A percentile compares a stretch with the other conserved stretches of the same genome.
Conservation (phyloP, 2,329 filamentous ascomycete species). For the Microcyclospora tardicrescens region DNA sequence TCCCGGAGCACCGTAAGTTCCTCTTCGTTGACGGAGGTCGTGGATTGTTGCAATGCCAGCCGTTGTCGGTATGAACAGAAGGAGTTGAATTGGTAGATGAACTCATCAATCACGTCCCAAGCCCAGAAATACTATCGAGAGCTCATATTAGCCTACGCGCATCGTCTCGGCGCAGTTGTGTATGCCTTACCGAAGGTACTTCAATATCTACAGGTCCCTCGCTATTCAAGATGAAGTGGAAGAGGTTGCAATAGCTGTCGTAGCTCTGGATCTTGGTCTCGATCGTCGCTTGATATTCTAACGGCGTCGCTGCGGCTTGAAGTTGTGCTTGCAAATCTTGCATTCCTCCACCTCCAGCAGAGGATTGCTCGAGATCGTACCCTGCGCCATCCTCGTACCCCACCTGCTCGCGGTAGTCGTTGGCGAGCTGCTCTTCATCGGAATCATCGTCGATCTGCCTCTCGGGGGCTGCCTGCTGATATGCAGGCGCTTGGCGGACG, state of each 20-base stretch:
- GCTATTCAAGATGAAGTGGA: slow-evolving; percentile 98
- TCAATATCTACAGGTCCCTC: slow-evolving; percentile 97
- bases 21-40: slow-evolving; percentile 63
- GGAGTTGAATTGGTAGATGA: slow-evolving; percentile 99
- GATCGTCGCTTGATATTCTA: slow-evolving; percentile 90
- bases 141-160: not conserved
- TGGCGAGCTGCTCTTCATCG: slow-evolving; percentile 90
- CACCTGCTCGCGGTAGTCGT: slow-evolving; percentile 92
- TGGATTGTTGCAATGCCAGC: slow-evolving; percentile 54
- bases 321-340: slow-evolving; percentile 92
- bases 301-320: slow-evolving; percentile 78
- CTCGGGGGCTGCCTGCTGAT: slow-evolving; percentile 29
- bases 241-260: slow-evolving; percentile 97
- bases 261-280: slow-evolving; percentile 98
- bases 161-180: not conserved
- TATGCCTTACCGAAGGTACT: slow-evolving; percentile 70
- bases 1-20: slow-evolving; percentile 84
- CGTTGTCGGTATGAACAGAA: slow-evolving; percentile 96
- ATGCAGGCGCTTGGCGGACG: slow-evolving; percentile 25
- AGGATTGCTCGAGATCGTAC: slow-evolving; percentile 58
- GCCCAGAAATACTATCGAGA: slow-evolving; percentile 87
- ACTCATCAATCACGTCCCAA: slow-evolving; percentile 99
- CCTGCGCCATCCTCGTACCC: slow-evolving; percentile 67
- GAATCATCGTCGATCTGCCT: slow-evolving; percentile 45
- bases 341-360: slow-evolving; percentile 50